phyloP scores from a whole-genome alignment of 169 alveolate genomes.

The Babesia divergens region DNA sequence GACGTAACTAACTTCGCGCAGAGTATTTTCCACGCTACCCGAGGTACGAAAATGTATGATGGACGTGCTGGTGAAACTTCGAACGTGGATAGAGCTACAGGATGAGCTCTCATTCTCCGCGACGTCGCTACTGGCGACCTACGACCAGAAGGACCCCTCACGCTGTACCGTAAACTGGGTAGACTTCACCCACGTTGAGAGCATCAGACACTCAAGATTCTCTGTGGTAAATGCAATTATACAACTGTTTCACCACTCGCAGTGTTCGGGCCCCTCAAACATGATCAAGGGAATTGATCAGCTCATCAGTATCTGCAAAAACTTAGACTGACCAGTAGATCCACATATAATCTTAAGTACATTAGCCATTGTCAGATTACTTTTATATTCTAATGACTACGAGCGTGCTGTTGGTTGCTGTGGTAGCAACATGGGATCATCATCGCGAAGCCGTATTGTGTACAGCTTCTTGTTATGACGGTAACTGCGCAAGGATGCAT shows the following conservation, averaged over 20 bases:
- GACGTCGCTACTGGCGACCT: conserved; percentile 52
- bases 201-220: conserved; percentile 13
- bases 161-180: conserved; percentile 53
- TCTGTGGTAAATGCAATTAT: background rate
- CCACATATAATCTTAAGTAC: background rate
- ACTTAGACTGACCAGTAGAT: background rate
- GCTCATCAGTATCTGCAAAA: conserved; percentile 24
- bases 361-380: background rate
- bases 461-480: conserved; percentile 18
- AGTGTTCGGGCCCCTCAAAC: conserved; percentile 35
- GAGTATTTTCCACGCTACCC: conserved; percentile 1
- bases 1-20: background rate
- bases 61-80: background rate
- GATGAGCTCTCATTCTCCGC: conserved; percentile 47
- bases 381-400: background rate
- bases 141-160: conserved; percentile 26
- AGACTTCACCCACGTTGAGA: conserved; percentile 62
- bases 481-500: conserved; percentile 19
- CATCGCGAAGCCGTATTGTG: conserved; percentile 19
- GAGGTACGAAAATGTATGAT: conserved; percentile 9
- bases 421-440: conserved; percentile 43
- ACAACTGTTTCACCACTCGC: background rate
- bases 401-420: background rate
- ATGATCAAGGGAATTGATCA: conserved; percentile 53
- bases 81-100: conserved; percentile 51